These are phyloP conservation scores for Anisogramma anomala DNA, from an alignment of 2,329 filamentous ascomycete species.

Conservation along the genomic window DNA sequence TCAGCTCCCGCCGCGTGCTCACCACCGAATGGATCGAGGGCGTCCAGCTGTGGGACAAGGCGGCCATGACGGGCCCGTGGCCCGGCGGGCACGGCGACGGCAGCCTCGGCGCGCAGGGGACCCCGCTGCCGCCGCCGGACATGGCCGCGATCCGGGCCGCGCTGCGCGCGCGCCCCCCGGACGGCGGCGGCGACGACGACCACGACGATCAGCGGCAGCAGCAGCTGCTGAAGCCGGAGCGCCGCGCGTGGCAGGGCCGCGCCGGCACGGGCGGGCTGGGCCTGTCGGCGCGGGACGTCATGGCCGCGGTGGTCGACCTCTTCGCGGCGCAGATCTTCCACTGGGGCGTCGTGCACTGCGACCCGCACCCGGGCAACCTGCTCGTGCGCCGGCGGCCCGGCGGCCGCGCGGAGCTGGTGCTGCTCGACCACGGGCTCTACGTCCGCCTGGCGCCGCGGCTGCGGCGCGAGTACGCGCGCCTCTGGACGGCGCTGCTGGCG, in stretches of 20 bases:
- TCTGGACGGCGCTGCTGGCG: slow-evolving; percentile 90
- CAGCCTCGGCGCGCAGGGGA: slow-evolving; percentile 65
- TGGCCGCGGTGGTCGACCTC: slow-evolving; percentile 92
- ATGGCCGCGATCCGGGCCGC: slow-evolving; percentile 33
- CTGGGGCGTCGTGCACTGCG: slow-evolving; percentile 91
- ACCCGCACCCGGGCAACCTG: slow-evolving; percentile 95
- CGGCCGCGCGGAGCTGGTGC: slow-evolving; percentile 78
- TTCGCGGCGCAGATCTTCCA: slow-evolving; percentile 98
- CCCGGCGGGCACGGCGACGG: slow-evolving; percentile 63
- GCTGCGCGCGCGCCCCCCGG: slow-evolving; percentile 39
- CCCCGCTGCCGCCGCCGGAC: slow-evolving; percentile 43
- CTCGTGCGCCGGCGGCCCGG: slow-evolving; percentile 78
- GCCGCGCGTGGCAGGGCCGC: slow-evolving; percentile 64
- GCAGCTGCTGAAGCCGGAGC: slow-evolving; percentile 73
- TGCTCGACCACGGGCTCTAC: slow-evolving; percentile 96
- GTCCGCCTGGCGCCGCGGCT: slow-evolving; percentile 79
- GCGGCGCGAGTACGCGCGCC: slow-evolving; percentile 71
- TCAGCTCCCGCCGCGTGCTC: slow-evolving; percentile 74
- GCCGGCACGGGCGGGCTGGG: slow-evolving; percentile 71
- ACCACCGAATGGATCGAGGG: slow-evolving; percentile 98
- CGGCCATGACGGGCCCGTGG: slow-evolving; percentile 67
- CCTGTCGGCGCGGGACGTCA: slow-evolving; percentile 70
- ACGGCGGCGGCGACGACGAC: slow-evolving; percentile 43
- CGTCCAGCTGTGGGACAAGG: slow-evolving; percentile 83
- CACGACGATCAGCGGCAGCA: too few species aligned